A percentile compares a stretch with the other conserved stretches of the same genome.
These are phyloP conservation scores for Phialemonium atrogriseum DNA, from an alignment of 2,329 filamentous ascomycete species.

Conservation along the genomic window DNA sequence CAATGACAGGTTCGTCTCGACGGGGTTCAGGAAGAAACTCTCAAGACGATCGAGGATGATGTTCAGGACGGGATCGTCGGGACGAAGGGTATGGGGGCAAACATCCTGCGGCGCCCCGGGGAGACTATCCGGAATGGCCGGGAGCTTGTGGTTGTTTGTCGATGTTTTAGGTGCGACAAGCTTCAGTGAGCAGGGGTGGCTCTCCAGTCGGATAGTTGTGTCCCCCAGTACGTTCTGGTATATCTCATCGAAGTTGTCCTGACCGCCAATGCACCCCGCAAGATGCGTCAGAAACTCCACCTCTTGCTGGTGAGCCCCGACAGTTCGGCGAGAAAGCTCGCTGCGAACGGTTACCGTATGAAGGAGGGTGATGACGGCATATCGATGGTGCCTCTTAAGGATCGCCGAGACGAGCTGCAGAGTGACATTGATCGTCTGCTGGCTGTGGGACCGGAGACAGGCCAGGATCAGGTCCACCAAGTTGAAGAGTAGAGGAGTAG, in stretches of 20 bases:
- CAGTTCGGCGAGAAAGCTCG: constrained; percentile 52
- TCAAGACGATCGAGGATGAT: constrained; percentile 63
- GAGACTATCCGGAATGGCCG: constrained; percentile 45
- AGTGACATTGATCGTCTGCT: constrained; percentile 84
- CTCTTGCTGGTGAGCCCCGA: constrained; percentile 68
- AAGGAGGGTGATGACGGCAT: constrained; percentile 70
- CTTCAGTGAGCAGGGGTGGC: constrained; percentile 63
- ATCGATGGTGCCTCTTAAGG: constrained; percentile 77
- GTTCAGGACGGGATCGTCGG: constrained; percentile 54
- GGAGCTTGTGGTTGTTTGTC: constrained; percentile 46
- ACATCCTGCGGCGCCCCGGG: constrained; percentile 55
- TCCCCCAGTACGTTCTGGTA: constrained; percentile 69
- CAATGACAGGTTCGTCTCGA: constrained; percentile 82
- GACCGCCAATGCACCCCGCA: constrained; percentile 59
- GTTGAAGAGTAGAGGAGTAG: constrained; percentile 84
- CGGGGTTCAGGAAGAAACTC: constrained; percentile 80
- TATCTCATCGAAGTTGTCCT: constrained; percentile 62
- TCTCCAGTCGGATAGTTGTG: constrained; percentile 58
- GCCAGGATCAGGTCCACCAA: constrained; percentile 84
- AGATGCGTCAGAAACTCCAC: constrained; percentile 63
- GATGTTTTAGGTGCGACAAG: constrained; percentile 55
- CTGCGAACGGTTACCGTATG: constrained; percentile 52
- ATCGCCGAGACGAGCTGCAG: constrained; percentile 82
- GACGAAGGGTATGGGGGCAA: constrained; percentile 51
- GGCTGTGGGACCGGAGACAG: constrained; percentile 74